phyloP scores from a whole-genome alignment of 1,284 basidiomycete genomes.

The Lignosus rhinocerotis region DNA sequence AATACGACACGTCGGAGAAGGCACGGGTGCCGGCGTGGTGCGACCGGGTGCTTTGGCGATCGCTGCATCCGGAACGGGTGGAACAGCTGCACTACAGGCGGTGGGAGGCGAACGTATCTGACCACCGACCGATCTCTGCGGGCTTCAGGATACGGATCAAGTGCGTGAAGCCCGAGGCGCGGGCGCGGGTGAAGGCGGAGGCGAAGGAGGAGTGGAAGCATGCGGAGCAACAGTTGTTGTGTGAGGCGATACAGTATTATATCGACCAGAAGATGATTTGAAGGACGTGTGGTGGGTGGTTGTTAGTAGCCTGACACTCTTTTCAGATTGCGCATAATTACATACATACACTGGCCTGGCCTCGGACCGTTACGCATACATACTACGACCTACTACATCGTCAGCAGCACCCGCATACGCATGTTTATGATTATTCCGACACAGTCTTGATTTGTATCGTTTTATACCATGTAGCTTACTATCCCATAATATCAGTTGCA shows the following conservation, averaged over 20 bases:
- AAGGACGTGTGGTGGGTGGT: neutral
- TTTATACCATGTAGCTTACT: slow-evolving; percentile 1
- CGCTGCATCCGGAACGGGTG: slow-evolving; percentile 58
- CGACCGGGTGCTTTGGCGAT: slow-evolving; percentile 89
- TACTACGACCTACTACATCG: neutral
- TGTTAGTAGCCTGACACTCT: neutral
- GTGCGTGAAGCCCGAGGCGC: slow-evolving; percentile 58
- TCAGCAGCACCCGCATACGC: neutral
- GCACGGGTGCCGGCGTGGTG: slow-evolving; percentile 93
- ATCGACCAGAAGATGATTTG: slow-evolving; percentile 34
- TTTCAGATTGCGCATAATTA: neutral
- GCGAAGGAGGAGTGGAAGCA: slow-evolving; percentile 61
- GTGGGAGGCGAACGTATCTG: slow-evolving; percentile 83
- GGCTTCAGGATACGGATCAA: slow-evolving; percentile 76
- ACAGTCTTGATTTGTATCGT: neutral
- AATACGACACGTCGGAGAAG: slow-evolving; percentile 90
- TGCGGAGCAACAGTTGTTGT: slow-evolving; percentile 56
- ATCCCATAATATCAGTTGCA: neutral
- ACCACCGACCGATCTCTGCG: slow-evolving; percentile 87
- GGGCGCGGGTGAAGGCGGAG: slow-evolving; percentile 54
- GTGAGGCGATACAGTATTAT: slow-evolving; percentile 56
- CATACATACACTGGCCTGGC: neutral
- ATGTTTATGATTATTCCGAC: neutral
- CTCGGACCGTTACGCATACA: neutral
- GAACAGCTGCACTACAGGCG: slow-evolving; percentile 67